These are phyloP conservation scores for Vitis rotundifolia DNA, from an alignment of 164 flowering plant species.

Conservation along the genomic window DNA sequence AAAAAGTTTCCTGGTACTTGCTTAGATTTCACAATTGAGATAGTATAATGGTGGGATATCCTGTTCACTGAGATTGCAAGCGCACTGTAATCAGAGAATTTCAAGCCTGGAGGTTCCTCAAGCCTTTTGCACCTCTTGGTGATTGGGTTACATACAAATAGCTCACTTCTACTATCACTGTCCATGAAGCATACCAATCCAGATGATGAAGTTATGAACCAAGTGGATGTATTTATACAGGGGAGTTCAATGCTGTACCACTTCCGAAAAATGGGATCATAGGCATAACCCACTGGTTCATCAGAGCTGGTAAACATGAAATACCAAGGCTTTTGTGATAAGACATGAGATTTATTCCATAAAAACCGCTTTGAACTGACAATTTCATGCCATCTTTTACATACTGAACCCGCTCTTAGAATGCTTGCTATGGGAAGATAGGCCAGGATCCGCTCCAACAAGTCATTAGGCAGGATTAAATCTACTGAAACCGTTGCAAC, in stretches of 20 bases:
- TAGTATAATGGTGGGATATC: constrained; percentile 39
- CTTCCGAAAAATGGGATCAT: constrained; percentile 74
- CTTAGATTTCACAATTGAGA: constrained; percentile 75
- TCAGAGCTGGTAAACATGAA: constrained; percentile 88
- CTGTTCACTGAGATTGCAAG: constrained; percentile 66
- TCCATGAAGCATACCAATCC: constrained; percentile 93
- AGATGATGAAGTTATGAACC: constrained; percentile 73
- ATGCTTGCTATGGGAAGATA: constrained; percentile 81
- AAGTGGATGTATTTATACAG: constrained; percentile 54
- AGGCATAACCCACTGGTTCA: constrained; percentile 80
- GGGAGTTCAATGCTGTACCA: constrained; percentile 90
- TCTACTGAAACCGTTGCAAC: constrained; percentile 45
- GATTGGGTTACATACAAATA: constrained; percentile 82
- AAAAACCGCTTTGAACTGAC: constrained; percentile 68
- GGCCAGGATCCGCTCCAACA: constrained; percentile 76
- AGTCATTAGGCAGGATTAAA: constrained; percentile 71
- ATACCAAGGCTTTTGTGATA: constrained; percentile 84
- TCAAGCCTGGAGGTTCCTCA: constrained; percentile 60
- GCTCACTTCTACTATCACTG: constrained; percentile 52
- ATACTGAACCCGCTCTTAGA: constrained; percentile 80
- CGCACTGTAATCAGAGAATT: constrained; percentile 73
- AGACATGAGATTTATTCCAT: constrained; percentile 52
- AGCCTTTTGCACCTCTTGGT: constrained; percentile 53
- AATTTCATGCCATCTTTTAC: constrained; percentile 85
- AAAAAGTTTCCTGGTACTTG: constrained; percentile 77